Percentiles rank a stretch among this genome's conserved stretches.
These are phyloP conservation scores for Chondrostereum purpureum DNA, from an alignment of 1,284 basidiomycete species.

Conservation along the genomic window DNA sequence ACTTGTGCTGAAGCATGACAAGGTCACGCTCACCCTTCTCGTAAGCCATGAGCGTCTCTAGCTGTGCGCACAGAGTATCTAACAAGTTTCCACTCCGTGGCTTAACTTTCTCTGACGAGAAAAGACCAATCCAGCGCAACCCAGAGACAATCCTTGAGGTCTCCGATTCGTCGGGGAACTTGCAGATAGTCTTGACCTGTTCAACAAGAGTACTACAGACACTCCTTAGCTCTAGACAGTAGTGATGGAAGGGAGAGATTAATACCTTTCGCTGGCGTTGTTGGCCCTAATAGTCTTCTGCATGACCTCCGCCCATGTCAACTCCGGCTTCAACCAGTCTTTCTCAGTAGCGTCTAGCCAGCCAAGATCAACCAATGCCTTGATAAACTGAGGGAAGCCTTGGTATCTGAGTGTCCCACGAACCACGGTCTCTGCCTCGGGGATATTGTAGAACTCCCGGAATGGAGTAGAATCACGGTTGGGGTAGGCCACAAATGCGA, in stretches of 20 bases:
- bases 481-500: slow-evolving; percentile 95
- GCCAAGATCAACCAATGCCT: slow-evolving; percentile 82
- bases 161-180: slow-evolving; percentile 70
- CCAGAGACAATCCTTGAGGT: slow-evolving; percentile 78
- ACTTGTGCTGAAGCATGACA: slow-evolving; percentile 98
- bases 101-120: slow-evolving; percentile 64
- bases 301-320: slow-evolving; percentile 81
- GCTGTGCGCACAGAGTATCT: slow-evolving; percentile 88
- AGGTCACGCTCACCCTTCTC: slow-evolving; percentile 89
- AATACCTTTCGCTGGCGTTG: slow-evolving; percentile 65
- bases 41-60: slow-evolving; percentile 93
- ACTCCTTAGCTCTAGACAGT: slow-evolving; percentile 9
- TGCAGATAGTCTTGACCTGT: slow-evolving; percentile 64
- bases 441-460: slow-evolving; percentile 83
- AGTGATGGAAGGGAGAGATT: slow-evolving; percentile 15
- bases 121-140: slow-evolving; percentile 90
- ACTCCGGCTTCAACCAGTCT: slow-evolving; percentile 69
- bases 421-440: slow-evolving; percentile 89
- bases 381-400: slow-evolving; percentile 97
- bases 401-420: slow-evolving; percentile 95
- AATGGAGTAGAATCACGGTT: slow-evolving; percentile 95
- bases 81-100: slow-evolving; percentile 78
- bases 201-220: slow-evolving; percentile 52
- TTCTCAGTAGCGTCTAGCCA: slow-evolving; percentile 78
- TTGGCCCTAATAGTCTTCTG: slow-evolving; percentile 72